Base-by-base conservation (phyloP, 371 early-diverging fungal genomes). In the Rhizomucor pusillus region DNA sequence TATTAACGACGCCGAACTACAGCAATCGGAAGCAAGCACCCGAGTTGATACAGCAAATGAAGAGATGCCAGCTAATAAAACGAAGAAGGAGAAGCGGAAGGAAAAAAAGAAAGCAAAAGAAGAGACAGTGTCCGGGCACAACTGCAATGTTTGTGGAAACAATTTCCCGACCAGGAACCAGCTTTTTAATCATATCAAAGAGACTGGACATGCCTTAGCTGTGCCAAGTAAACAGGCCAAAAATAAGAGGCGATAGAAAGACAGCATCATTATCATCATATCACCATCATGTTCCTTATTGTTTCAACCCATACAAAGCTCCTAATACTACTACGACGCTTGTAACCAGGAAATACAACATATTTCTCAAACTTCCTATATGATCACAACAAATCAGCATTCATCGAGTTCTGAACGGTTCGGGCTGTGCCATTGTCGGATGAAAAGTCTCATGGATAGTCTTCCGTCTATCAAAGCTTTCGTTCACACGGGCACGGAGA, bases 171-270 rank as follows among this genome's bases (percentile, higher is more conserved):
- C 86, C 10, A 75, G 88, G 47, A 90, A 85, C 56, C 81, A 84
- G 56, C 64, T 92, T 4, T 92, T 91, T 69, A 63, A 67, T 0
- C 93, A 92, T 59, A 84, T 91, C 47, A 83, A 86, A 48, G 69
- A 56, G 13, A 83, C 83, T 5, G 90, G 90, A 4, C 92, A 92
- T 66, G 90, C 92, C 0, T 56, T 77, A 12, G 85, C 86, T 29
- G 61, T 22, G 20, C 43, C 50, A 12, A 43, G 33, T 22, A 40
- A 40, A 18, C 14, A 56, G 25, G 5, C 25, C 24, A 37, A 51
- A 44, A 25, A 43, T 18, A 51, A 43, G 29, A 35, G 24, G 43
- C 39, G 37, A 29, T 29, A 29, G 29, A 29, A 7, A 3, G n/a
- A n/a, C n/a, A n/a, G n/a, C n/a, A n/a, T n/a, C n/a, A n/a, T n/a